Conservation (phyloP, 2,329 filamentous ascomycete species). For the Chrysoporthe puriensis region DNA sequence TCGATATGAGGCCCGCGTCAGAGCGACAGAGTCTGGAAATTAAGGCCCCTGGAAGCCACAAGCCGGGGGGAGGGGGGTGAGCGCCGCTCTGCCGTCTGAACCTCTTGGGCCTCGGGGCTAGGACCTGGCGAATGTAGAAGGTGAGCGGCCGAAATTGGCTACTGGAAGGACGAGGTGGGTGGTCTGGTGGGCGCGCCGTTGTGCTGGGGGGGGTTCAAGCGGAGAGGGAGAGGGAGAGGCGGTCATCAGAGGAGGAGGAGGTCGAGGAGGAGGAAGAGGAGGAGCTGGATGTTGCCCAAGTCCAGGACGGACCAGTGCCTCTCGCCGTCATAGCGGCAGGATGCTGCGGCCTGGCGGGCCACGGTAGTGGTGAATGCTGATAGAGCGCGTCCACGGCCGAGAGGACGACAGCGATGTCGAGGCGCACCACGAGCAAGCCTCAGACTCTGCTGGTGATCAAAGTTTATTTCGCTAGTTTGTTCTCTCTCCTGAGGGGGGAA, state of each 20-base stretch:
- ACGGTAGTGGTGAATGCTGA: background rate
- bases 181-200: background rate
- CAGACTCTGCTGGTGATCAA: background rate
- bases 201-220: background rate
- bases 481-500: background rate
- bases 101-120: background rate
- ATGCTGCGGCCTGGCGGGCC: background rate
- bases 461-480: background rate
- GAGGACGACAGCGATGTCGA: background rate
- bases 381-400: background rate
- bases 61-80: background rate
- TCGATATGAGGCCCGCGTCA: constrained; percentile 11
- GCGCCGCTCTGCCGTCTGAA: no score
- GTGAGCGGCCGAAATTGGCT: constrained; percentile 1
- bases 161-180: background rate
- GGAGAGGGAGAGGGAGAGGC: background rate
- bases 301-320: background rate
- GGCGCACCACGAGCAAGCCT: background rate
- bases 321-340: background rate
- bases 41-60: constrained; percentile 8
- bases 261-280: background rate
- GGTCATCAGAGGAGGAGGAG: background rate
- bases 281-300: background rate
- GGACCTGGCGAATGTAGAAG: background rate
- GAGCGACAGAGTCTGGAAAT: constrained; percentile 8